A percentile compares a stretch with the other conserved stretches of the same genome.
Evolutionary conservation across 2,329 filamentous ascomycete genomes (phyloP).

Genomic region (Penicillium sp.): DNA sequence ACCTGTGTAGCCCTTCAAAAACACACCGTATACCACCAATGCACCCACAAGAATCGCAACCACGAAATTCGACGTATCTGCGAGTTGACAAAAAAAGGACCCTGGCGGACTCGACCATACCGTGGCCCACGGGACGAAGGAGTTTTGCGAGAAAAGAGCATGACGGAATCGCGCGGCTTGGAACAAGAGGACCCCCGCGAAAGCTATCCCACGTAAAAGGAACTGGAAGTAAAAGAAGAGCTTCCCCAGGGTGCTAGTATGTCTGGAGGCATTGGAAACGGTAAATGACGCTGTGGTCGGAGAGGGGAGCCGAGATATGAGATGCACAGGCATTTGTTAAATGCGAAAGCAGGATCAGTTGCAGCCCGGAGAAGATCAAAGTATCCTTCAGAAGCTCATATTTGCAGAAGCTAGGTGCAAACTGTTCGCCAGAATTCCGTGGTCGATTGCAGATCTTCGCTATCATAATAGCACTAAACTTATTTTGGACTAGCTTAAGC

Average conservation of each 20-base stretch:
- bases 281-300: conserved; percentile 92
- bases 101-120: conserved; percentile 42
- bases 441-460: neutral
- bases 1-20: conserved; percentile 59
- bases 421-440: neutral
- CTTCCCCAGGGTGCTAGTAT: conserved; percentile 52
- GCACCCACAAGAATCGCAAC: conserved; percentile 46
- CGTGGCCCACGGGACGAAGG: conserved; percentile 33
- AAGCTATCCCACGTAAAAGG: conserved; percentile 51
- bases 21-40: conserved; percentile 50
- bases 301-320: conserved; percentile 61
- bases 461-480: conserved; percentile 13
- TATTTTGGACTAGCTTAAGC: conserved; percentile 14
- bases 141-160: conserved; percentile 32
- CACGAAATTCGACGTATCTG: conserved; percentile 48
- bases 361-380: neutral
- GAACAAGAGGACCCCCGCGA: conserved; percentile 46
- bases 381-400: neutral
- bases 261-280: conserved; percentile 75
- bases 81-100: conserved; percentile 38
- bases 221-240: conserved; percentile 51
- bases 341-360: neutral
- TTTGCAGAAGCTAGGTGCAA: neutral
- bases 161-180: conserved; percentile 40
- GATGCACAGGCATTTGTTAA: conserved; percentile 62